Conservation (phyloP, 2,329 filamentous ascomycete species). For the Beauveria rudraprayagi region DNA sequence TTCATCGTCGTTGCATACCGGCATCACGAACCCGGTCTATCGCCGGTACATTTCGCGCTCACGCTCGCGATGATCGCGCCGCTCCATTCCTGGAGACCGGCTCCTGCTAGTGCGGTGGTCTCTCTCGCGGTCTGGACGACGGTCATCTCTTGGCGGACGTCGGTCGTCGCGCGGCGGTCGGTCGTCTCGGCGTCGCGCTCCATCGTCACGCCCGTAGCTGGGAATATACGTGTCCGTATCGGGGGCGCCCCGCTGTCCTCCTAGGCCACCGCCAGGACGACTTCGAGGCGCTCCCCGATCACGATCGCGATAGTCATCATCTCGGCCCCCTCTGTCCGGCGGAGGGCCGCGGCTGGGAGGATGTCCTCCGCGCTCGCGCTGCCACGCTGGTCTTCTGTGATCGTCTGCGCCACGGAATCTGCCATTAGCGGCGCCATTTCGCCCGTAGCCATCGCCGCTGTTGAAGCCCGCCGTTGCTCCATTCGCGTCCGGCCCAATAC, state of each 20-base stretch:
- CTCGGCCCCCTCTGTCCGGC: conserved; percentile 37
- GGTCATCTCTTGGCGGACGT: conserved; percentile 17
- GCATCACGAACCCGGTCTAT: background rate
- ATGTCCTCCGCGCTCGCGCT: conserved; percentile 42
- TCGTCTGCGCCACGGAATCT: conserved; percentile 36
- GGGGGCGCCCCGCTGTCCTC: conserved; percentile 21
- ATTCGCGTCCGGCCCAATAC: conserved; percentile 55
- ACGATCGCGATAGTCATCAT: conserved; percentile 27
- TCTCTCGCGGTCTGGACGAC: conserved; percentile 22
- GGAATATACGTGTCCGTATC: conserved; percentile 46
- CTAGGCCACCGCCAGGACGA: conserved; percentile 23
- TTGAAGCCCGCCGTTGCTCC: conserved; percentile 39
- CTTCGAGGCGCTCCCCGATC: conserved; percentile 30
- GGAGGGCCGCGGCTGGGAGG: conserved; percentile 20
- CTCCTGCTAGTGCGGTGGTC: conserved; percentile 25
- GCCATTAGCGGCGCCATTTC: conserved; percentile 28
- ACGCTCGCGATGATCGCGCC: conserved; percentile 19
- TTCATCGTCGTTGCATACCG: conserved; percentile 11
- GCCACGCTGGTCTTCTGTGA: conserved; percentile 46
- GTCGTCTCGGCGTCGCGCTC: conserved; percentile 21
- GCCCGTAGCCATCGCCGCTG: conserved; percentile 41
- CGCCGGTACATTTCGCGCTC: conserved; percentile 18
- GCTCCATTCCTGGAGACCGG: conserved; percentile 6
- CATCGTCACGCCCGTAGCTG: conserved; percentile 32
- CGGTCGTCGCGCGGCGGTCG: conserved; percentile 15